A percentile compares a stretch with the other conserved stretches of the same genome.
Evolutionary conservation across 352 stramenopile genomes (phyloP).

Genomic region (Pythium sp.): DNA sequence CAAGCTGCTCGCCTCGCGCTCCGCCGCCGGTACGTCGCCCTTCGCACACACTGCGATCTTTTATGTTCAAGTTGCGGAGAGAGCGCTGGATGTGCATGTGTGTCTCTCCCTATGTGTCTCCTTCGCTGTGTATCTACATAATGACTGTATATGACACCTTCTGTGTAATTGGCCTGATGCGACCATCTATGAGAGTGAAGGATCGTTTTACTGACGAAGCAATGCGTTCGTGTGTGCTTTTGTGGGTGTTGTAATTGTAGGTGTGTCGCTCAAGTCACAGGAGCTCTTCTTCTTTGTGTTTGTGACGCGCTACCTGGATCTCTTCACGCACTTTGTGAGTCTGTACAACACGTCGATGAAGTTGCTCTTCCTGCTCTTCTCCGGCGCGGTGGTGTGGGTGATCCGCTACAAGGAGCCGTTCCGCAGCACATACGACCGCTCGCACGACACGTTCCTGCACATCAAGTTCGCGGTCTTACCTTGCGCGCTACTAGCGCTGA

Average conservation of each 20-base stretch:
- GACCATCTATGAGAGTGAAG: not conserved
- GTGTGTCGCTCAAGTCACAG: constrained; percentile 98
- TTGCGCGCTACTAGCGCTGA: constrained; percentile 93
- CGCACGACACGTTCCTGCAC: constrained; percentile 99
- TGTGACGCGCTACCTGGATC: constrained; percentile 97
- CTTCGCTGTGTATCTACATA: not conserved
- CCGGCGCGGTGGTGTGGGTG: constrained; percentile 97
- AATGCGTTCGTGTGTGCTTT: not conserved
- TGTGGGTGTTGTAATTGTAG: constrained; percentile 32
- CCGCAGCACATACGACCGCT: constrained; percentile 97
- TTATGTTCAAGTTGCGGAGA: not conserved
- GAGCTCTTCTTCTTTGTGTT: constrained; percentile 99
- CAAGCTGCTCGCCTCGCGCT: constrained; percentile 90
- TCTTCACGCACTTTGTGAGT: constrained; percentile 95
- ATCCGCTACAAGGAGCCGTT: constrained; percentile 96
- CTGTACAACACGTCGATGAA: constrained; percentile 99
- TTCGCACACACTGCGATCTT: not conserved
- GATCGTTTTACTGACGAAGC: not conserved
- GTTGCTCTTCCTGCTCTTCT: constrained; percentile 96
- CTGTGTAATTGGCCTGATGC: not conserved
- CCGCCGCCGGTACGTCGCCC: constrained; percentile 54
- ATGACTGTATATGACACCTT: not conserved
- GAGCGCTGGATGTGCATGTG: not conserved
- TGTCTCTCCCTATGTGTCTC: not conserved
- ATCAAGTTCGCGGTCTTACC: constrained; percentile 97